These are phyloP conservation scores for Vitis rotundifolia DNA, from an alignment of 164 flowering plant species.

Conservation along the genomic window DNA sequence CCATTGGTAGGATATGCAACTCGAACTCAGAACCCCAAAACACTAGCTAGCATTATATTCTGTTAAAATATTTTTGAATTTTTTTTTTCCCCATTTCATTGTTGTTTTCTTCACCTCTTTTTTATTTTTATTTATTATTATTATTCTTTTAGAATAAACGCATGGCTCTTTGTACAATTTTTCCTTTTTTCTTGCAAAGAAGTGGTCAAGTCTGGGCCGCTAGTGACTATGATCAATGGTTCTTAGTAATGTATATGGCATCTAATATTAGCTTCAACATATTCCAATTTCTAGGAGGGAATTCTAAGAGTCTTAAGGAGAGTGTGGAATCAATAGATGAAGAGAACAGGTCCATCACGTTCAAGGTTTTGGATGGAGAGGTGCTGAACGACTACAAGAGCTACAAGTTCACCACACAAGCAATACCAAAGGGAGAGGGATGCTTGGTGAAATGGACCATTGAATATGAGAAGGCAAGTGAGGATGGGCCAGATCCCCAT, in stretches of 20 bases:
- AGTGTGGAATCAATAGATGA: slow-evolving; percentile 20
- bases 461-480: slow-evolving; percentile 41
- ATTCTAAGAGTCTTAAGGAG: slow-evolving; percentile 15
- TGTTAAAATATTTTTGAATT: slow-evolving; percentile 1
- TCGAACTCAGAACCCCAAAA: too few species aligned
- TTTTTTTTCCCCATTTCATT: background rate
- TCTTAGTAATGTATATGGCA: too few species aligned
- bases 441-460: slow-evolving; percentile 41
- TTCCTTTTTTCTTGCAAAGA: too few species aligned
- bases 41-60: too few species aligned
- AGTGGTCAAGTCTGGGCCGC: too few species aligned
- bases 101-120: too few species aligned
- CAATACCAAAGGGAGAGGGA: slow-evolving; percentile 19
- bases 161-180: too few species aligned
- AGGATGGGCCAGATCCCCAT: slow-evolving; percentile 22
- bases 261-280: background rate
- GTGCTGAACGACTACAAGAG: slow-evolving; percentile 18
- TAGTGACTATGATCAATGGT: too few species aligned
- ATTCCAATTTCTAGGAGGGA: slow-evolving; percentile 14
- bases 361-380: slow-evolving; percentile 31
- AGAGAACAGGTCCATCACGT: slow-evolving; percentile 20
- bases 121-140: too few species aligned
- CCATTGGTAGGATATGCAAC: slow-evolving; percentile 9
- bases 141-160: too few species aligned
- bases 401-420: slow-evolving; percentile 8